These are phyloP conservation scores for Puccinia novopanici DNA, from an alignment of 1,284 basidiomycete genomes.

Conservation along the genomic window DNA sequence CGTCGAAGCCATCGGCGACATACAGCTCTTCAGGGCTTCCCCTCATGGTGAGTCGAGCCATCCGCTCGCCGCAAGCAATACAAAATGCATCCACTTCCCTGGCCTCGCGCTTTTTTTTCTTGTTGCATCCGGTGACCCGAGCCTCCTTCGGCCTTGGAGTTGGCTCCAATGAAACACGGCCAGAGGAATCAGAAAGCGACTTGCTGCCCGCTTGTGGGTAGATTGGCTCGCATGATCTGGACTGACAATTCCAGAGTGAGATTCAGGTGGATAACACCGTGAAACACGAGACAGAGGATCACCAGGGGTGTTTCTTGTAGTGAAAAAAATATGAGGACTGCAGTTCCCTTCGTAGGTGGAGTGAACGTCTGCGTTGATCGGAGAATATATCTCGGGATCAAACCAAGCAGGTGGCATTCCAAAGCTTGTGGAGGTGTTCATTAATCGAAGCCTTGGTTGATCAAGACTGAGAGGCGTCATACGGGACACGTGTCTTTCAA, in stretches of 20 bases:
- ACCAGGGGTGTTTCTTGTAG: not conserved
- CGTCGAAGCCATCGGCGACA: constrained; percentile 41
- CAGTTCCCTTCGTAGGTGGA: constrained; percentile 21
- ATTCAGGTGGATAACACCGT: not conserved
- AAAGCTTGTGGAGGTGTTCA: constrained; percentile 5
- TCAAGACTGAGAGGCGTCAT: constrained; percentile 10
- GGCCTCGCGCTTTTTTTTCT: constrained; percentile 48
- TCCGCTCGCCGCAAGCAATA: constrained; percentile 21
- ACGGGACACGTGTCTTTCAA: not conserved
- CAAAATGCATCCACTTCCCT: constrained; percentile 39
- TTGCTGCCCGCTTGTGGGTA: not conserved
- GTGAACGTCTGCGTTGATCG: constrained; percentile 2
- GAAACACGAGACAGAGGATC: not conserved
- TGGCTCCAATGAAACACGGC: not conserved
- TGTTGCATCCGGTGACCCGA: constrained; percentile 15
- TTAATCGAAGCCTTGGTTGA: constrained; percentile 13
- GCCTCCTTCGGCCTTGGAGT: not conserved
- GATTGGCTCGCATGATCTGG: not conserved
- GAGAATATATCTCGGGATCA: constrained; percentile 13
- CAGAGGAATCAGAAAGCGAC: not conserved
- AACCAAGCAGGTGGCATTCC: constrained; percentile 33
- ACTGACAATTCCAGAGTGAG: not conserved
- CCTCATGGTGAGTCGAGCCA: constrained; percentile 36
- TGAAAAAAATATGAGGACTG: not conserved
- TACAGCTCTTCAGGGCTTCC: constrained; percentile 38